Evolutionary conservation across 352 stramenopile genomes (phyloP).

Genomic region (Globisporangium apiculatum): DNA sequence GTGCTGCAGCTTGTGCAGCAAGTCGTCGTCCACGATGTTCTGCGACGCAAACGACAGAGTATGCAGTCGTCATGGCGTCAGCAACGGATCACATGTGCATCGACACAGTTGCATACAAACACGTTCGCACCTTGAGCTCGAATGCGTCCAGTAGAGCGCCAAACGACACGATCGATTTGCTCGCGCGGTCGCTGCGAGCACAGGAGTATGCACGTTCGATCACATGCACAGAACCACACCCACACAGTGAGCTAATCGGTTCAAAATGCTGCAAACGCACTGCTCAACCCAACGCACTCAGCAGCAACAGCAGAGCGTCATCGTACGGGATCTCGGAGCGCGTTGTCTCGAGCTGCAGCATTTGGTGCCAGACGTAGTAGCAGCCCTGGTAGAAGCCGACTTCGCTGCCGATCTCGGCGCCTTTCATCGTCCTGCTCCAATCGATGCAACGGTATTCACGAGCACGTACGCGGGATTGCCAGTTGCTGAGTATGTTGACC

Average conservation of each 20-base stretch:
- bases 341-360: constrained; percentile 32
- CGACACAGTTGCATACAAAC: neutral
- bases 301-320: neutral
- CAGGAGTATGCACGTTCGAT: too few relatives aligned
- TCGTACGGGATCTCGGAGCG: constrained; percentile 38
- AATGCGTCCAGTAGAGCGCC: constrained; percentile 43
- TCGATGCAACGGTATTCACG: neutral
- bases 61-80: neutral
- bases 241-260: neutral
- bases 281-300: neutral
- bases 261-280: neutral
- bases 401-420: constrained; percentile 75
- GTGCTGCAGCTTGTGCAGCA: constrained; percentile 55
- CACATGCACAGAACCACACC: neutral
- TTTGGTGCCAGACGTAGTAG: constrained; percentile 57
- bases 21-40: constrained; percentile 78
- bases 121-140: constrained; percentile 47
- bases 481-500: neutral
- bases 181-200: constrained; percentile 30
- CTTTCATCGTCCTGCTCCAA: constrained; percentile 54
- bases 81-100: neutral
- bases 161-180: constrained; percentile 56
- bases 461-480: constrained; percentile 3
- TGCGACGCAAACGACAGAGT: constrained; percentile 9
- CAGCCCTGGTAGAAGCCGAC: constrained; percentile 80